phyloP scores from a whole-genome alignment of 371 early-diverging fungal genomes.

The Apophysomyces trapeziformis region DNA sequence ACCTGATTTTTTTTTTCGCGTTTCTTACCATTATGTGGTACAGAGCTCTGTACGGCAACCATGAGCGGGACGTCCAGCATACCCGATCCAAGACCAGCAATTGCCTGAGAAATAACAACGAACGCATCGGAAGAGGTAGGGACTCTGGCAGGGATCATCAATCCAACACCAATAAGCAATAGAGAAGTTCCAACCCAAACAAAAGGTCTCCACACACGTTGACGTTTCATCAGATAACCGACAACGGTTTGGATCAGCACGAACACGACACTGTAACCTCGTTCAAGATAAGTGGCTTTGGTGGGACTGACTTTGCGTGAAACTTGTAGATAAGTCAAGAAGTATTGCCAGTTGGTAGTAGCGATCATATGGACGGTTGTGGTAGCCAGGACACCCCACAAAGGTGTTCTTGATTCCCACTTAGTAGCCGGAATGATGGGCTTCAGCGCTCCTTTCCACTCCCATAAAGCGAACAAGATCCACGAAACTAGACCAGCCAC shows the following conservation, averaged over 20 bases:
- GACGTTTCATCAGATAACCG: constrained; percentile 41
- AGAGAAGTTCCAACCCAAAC: constrained; percentile 66
- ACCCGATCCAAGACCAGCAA: constrained; percentile 48
- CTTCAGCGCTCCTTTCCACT: constrained; percentile 39
- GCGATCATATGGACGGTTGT: constrained; percentile 50
- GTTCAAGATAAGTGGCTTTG: constrained; percentile 36
- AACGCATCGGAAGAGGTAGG: constrained; percentile 34
- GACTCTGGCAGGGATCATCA: constrained; percentile 50
- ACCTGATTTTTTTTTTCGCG: no score
- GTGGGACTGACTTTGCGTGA: constrained; percentile 39
- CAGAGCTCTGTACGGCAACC: constrained; percentile 46
- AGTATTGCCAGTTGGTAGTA: constrained; percentile 46
- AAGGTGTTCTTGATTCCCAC: constrained; percentile 48
- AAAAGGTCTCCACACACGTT: constrained; percentile 50
- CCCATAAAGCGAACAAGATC: constrained; percentile 30
- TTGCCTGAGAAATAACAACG: constrained; percentile 40
- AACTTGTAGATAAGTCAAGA: constrained; percentile 47
- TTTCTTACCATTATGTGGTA: constrained; percentile 34
- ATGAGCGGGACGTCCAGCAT: constrained; percentile 34
- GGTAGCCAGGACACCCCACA: constrained; percentile 45
- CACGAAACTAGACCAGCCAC: constrained; percentile 17
- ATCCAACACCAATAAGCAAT: constrained; percentile 42
- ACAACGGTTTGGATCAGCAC: constrained; percentile 31
- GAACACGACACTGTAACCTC: constrained; percentile 43
- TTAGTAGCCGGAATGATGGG: constrained; percentile 52